Base-by-base conservation (phyloP, 139 green algal species). In the Deuterostichococcus epilithicus region DNA sequence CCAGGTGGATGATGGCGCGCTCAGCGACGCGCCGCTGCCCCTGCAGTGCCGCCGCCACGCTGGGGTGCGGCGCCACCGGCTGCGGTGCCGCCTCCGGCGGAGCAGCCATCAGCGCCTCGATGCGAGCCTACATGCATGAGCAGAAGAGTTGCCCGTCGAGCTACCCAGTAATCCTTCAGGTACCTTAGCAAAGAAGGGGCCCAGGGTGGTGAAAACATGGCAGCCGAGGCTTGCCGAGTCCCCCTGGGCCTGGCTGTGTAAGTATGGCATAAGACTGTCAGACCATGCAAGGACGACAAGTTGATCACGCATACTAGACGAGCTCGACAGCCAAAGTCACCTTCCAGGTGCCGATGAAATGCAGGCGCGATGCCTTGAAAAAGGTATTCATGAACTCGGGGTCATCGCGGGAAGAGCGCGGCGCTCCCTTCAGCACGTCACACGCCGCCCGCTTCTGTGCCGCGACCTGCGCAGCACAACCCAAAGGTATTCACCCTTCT, bases 271-370 rank as follows among this genome's bases (percentile, higher is more conserved):
- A n/a, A n/a, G n/a, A n/a, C n/a, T n/a, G n/a, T n/a, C n/a, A n/a
- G n/a, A n/a, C n/a, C n/a, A n/a, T n/a, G n/a, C n/a, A n/a, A n/a
- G n/a, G n/a, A n/a, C n/a, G n/a, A n/a, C n/a, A n/a, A n/a, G n/a
- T n/a, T n/a, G n/a, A n/a, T n/a, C n/a, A n/a, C n/a, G n/a, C n/a
- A n/a, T n/a, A n/a, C n/a, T n/a, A n/a, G n/a, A n/a, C n/a, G n/a
- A n/a, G n/a, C n/a, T n/a, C n/a, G n/a, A n/a, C n/a, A n/a, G n/a
- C n/a, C n/a, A n/a, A n/a, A n/a, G n/a, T n/a, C 20, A 63, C 52
- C 81, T 94, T 94, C 92, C 92, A 97, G 36, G 74, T 90, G 60
- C 92, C 92, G 33, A 97, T 97, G 81, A 93, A 95, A 80, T 95
- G 90, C 69, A 97, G 85, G 35, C 91, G 86, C 1, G 81, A 90